A percentile compares a stretch with the other conserved stretches of the same genome.
phyloP scores from a whole-genome alignment of 139 green algal species.

The Eudorina sp. region DNA sequence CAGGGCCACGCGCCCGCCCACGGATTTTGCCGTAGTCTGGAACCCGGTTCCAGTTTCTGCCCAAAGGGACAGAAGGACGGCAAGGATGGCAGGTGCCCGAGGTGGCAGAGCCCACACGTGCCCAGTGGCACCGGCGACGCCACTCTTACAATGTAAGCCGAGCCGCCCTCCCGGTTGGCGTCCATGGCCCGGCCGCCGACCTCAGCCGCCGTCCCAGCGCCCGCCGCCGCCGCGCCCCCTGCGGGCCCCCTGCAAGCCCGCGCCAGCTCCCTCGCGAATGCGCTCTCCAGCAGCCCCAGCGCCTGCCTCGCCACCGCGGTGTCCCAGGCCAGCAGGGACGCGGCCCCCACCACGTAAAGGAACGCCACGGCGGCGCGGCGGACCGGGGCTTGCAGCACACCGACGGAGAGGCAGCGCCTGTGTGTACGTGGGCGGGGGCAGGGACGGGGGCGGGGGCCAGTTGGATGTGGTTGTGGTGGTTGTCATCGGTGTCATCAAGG shows the following conservation, averaged over 20 bases:
- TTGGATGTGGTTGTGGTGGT: not conserved
- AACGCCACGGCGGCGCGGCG: not conserved
- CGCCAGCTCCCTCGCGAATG: not conserved
- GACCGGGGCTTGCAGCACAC: constrained; percentile 19
- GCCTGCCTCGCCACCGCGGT: not conserved
- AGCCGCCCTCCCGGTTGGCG: not conserved
- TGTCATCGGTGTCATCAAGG: not conserved
- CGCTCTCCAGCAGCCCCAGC: constrained; percentile 15
- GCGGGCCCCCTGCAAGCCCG: not conserved
- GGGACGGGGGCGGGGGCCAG: not conserved
- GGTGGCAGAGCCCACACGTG: not conserved
- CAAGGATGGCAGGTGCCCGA: not conserved
- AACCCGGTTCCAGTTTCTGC: not conserved
- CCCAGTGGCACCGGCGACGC: too few relatives aligned
- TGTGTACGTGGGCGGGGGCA: not conserved
- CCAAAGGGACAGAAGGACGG: not conserved
- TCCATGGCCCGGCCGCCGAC: not conserved
- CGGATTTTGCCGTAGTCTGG: not conserved
- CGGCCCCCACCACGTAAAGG: constrained; percentile 13
- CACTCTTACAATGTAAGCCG: not conserved
- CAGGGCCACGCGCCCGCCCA: not conserved
- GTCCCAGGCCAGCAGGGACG: constrained; percentile 39
- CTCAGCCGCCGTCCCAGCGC: not conserved
- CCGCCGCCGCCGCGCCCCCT: not conserved
- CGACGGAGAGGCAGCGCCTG: not conserved